Percentiles rank a stretch among this genome's conserved stretches.
phyloP scores from a whole-genome alignment of 768 basidiomycete genomes.

The Suillus placidus region DNA sequence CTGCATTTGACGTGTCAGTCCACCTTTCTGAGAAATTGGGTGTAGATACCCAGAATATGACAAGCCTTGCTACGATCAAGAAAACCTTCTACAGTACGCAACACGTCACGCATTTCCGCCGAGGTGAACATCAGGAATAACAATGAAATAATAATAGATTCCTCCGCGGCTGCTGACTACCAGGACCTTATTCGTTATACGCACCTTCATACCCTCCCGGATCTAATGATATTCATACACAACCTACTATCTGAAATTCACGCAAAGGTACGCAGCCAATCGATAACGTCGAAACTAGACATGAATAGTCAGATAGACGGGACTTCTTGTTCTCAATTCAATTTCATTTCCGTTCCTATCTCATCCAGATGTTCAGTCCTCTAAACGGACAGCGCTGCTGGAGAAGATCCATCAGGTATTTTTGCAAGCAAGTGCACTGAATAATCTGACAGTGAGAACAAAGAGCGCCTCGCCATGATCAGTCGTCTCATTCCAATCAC shows the following conservation, averaged over 20 bases:
- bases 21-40: constrained; percentile 12
- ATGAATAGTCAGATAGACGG: constrained; percentile 40
- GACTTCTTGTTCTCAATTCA: constrained; percentile 66
- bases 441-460: constrained; percentile 50
- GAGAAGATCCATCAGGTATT: constrained; percentile 57
- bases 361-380: constrained; percentile 38
- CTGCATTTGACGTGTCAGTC: not conserved
- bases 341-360: constrained; percentile 70
- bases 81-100: constrained; percentile 27
- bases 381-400: constrained; percentile 47
- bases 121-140: not conserved
- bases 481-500: constrained; percentile 13
- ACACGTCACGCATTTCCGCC: not conserved
- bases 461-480: constrained; percentile 5
- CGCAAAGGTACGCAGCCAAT: constrained; percentile 45
- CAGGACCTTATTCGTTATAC: constrained; percentile 28
- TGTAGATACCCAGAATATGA: constrained; percentile 54
- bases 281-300: not conserved
- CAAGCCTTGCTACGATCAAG: constrained; percentile 37
- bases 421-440: constrained; percentile 48
- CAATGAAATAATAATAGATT: constrained; percentile 37
- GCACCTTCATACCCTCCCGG: constrained; percentile 48
- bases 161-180: constrained; percentile 39
- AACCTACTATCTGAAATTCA: constrained; percentile 52
- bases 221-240: constrained; percentile 61